These are phyloP conservation scores for Glycyrrhiza uralensis DNA, from an alignment of 306 rosid genomes.

Conservation along the genomic window DNA sequence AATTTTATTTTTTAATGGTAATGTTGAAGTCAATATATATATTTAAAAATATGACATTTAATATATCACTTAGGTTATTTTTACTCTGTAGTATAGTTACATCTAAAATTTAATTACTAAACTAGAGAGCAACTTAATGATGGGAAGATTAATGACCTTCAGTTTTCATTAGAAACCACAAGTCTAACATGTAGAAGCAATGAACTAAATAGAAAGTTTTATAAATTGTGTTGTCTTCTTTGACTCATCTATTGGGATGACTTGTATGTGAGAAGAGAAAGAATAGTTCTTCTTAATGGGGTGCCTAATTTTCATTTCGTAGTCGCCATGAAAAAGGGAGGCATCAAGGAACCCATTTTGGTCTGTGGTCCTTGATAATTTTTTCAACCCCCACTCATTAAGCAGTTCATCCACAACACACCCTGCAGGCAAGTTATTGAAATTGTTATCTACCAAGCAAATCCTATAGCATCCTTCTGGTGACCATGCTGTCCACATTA, in stretches of 20 bases:
- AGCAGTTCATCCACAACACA: conserved; percentile 63
- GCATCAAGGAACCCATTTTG: conserved; percentile 19
- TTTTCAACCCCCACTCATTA: conserved; percentile 45
- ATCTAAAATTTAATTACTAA: no score
- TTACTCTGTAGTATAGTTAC: no score
- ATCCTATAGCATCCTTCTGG: conserved; percentile 52
- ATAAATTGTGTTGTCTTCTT: neutral
- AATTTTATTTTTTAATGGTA: no score
- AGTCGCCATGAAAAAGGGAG: conserved; percentile 27
- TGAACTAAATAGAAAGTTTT: neutral
- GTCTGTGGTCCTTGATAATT: conserved; percentile 8
- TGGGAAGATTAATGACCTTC: no score
- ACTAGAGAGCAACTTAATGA: no score
- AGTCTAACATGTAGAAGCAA: neutral
- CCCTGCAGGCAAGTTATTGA: conserved; percentile 63
- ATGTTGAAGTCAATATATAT: no score
- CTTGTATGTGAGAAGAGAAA: neutral
- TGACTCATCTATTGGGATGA: neutral
- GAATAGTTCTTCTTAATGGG: neutral
- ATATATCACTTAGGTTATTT: no score
- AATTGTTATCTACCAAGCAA: conserved; percentile 62
- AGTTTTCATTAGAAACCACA: no score
- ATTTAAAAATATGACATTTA: no score
- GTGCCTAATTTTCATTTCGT: conserved; percentile 14
- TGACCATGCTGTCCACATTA: conserved; percentile 51